A percentile compares a stretch with the other conserved stretches of the same genome.
Conservation (phyloP, 257 asterid genomes). For the Thymus quinquecostatus region DNA sequence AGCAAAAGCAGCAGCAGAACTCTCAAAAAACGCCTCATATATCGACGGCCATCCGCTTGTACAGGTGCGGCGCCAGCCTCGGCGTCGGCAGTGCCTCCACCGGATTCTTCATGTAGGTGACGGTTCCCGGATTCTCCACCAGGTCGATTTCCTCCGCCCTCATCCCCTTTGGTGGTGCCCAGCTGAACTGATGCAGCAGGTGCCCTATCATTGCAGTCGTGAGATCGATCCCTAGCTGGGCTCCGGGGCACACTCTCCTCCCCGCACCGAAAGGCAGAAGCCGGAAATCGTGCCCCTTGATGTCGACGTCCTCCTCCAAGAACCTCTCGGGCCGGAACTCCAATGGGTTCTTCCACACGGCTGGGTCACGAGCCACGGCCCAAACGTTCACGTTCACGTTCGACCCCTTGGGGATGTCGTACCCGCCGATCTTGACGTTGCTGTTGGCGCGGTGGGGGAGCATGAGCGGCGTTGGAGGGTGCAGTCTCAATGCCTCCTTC, state of each 20-base stretch:
- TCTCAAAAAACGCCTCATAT: neutral
- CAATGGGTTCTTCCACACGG: conserved; percentile 53
- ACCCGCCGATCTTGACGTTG: conserved; percentile 67
- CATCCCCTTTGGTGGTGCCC: conserved; percentile 56
- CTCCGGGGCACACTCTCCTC: conserved; percentile 73
- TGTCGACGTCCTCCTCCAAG: conserved; percentile 68
- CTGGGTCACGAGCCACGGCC: conserved; percentile 72
- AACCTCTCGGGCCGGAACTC: conserved; percentile 71
- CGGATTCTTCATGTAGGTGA: conserved; percentile 69
- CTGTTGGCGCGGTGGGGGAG: conserved; percentile 70
- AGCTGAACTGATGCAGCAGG: conserved; percentile 67
- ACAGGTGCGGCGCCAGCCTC: conserved; percentile 42
- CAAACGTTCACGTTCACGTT: conserved; percentile 59
- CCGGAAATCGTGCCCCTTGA: conserved; percentile 73
- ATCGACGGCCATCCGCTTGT: conserved; percentile 21
- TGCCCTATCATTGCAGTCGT: conserved; percentile 74
- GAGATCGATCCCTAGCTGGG: conserved; percentile 64
- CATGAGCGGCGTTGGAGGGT: conserved; percentile 81
- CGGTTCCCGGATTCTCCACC: conserved; percentile 65
- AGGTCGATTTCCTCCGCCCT: conserved; percentile 53
- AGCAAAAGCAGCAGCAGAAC: neutral
- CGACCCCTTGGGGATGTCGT: conserved; percentile 68
- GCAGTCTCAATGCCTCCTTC: conserved; percentile 70
- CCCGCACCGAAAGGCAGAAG: conserved; percentile 76
- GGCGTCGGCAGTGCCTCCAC: conserved; percentile 57